phyloP scores from a whole-genome alignment of 1,284 basidiomycete species.

The Sporisorium graminicola region DNA sequence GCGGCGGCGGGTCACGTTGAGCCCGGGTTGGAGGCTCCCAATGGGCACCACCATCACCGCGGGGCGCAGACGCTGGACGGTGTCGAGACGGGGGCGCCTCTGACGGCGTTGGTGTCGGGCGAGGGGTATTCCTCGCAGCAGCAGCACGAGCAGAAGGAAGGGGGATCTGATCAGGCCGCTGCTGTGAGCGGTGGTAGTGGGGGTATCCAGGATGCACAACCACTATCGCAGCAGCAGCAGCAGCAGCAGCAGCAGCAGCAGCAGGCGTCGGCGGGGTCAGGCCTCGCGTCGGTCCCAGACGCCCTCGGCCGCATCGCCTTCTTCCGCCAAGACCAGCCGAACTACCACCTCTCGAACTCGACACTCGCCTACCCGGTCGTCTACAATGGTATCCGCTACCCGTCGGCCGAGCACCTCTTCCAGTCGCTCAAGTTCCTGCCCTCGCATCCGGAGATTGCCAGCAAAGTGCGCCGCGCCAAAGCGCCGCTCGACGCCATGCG shows the following conservation, averaged over 20 bases:
- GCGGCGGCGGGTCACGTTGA: no score
- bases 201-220: no score
- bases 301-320: slow-evolving; percentile 31
- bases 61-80: slow-evolving; percentile 4
- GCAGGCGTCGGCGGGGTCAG: no score
- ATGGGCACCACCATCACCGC: background rate
- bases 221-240: no score
- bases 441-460: slow-evolving; percentile 47
- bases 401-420: slow-evolving; percentile 62
- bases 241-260: no score
- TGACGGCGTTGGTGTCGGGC: background rate
- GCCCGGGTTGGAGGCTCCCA: no score
- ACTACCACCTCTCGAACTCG: slow-evolving; percentile 60
- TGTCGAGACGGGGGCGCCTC: slow-evolving; percentile 14
- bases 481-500: slow-evolving; percentile 51
- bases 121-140: no score
- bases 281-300: background rate
- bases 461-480: slow-evolving; percentile 54
- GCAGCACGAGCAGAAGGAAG: no score
- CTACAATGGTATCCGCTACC: slow-evolving; percentile 47
- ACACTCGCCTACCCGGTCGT: slow-evolving; percentile 36
- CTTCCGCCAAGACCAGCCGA: slow-evolving; percentile 37
- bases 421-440: slow-evolving; percentile 58
- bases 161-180: no score
- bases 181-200: no score